phyloP scores from a whole-genome alignment of 345 rosid genomes.

The Arabis hirsuta region DNA sequence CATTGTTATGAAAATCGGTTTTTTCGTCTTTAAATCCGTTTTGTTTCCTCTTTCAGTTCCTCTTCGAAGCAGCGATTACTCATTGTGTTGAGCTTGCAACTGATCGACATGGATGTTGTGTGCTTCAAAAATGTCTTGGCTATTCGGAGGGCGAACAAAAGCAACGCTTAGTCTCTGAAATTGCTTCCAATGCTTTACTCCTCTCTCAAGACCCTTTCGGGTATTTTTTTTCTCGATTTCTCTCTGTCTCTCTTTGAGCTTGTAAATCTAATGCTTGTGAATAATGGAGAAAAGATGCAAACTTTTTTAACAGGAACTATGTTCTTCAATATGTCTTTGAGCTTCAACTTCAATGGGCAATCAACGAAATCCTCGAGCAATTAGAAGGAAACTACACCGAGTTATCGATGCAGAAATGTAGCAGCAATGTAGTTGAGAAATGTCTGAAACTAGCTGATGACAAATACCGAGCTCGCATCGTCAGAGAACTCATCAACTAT shows the following conservation, averaged over 20 bases:
- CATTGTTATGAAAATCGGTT: slow-evolving; percentile 4
- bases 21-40: not conserved
- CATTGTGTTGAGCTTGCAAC: slow-evolving; percentile 80
- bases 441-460: slow-evolving; percentile 68
- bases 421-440: slow-evolving; percentile 92
- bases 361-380: slow-evolving; percentile 56
- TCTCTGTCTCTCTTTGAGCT: not conserved
- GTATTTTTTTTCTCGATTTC: slow-evolving; percentile 40
- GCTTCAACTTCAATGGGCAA: slow-evolving; percentile 66
- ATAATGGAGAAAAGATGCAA: slow-evolving; percentile 14
- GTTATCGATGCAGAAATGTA: slow-evolving; percentile 82
- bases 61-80: slow-evolving; percentile 68
- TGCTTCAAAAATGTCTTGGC: slow-evolving; percentile 76
- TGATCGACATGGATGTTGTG: slow-evolving; percentile 82
- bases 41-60: slow-evolving; percentile 55
- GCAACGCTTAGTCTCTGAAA: slow-evolving; percentile 50
- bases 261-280: not conserved
- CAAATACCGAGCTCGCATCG: slow-evolving; percentile 49
- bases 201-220: slow-evolving; percentile 84
- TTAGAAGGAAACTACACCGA: slow-evolving; percentile 74
- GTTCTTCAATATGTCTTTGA: slow-evolving; percentile 75
- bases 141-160: slow-evolving; percentile 58
- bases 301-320: slow-evolving; percentile 61
- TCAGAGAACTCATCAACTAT: slow-evolving; percentile 61
- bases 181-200: slow-evolving; percentile 67